phyloP scores from a whole-genome alignment of 2,329 filamentous ascomycete species.

The Plectosphaerella cucumerina region DNA sequence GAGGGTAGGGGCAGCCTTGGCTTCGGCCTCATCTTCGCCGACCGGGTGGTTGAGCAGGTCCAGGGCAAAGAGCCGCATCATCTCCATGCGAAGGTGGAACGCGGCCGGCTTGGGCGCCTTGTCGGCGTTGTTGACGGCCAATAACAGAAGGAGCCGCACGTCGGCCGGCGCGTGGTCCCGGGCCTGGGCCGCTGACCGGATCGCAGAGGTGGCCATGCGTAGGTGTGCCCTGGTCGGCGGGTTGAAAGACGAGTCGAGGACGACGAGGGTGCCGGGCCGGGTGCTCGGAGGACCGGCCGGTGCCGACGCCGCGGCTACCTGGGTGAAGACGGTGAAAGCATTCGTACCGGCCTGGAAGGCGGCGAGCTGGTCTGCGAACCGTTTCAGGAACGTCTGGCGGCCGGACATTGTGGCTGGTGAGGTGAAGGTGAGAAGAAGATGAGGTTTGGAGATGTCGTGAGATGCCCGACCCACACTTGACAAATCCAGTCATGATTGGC shows the following conservation, averaged over 20 bases:
- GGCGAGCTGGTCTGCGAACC: slow-evolving; percentile 39
- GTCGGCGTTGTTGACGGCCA: slow-evolving; percentile 63
- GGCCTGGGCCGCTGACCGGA: slow-evolving; percentile 14
- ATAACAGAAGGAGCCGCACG: slow-evolving; percentile 50
- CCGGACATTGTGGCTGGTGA: slow-evolving; percentile 7
- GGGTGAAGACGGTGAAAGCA: slow-evolving; percentile 38
- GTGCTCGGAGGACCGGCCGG: slow-evolving; percentile 15
- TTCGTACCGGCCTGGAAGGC: slow-evolving; percentile 38
- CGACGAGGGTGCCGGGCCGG: slow-evolving; percentile 35
- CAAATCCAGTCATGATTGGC: not conserved
- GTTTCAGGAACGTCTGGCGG: slow-evolving; percentile 26
- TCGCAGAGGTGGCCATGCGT: slow-evolving; percentile 49
- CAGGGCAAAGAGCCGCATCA: slow-evolving; percentile 67
- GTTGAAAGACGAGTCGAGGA: slow-evolving; percentile 67
- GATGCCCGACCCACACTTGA: not conserved
- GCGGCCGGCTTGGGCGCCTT: slow-evolving; percentile 63
- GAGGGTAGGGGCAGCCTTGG: not conserved
- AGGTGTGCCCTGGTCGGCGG: slow-evolving; percentile 60
- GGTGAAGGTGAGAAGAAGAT: not conserved
- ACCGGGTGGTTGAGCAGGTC: slow-evolving; percentile 36
- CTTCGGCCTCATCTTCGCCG: not conserved
- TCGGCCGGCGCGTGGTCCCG: not conserved
- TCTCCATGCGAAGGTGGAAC: slow-evolving; percentile 62
- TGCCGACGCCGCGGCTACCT: slow-evolving; percentile 1
- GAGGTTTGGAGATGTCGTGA: not conserved